A percentile compares a stretch with the other conserved stretches of the same genome.
These are phyloP conservation scores for Pythium grandisporangium DNA, from an alignment of 352 stramenopile species.

Conservation along the genomic window DNA sequence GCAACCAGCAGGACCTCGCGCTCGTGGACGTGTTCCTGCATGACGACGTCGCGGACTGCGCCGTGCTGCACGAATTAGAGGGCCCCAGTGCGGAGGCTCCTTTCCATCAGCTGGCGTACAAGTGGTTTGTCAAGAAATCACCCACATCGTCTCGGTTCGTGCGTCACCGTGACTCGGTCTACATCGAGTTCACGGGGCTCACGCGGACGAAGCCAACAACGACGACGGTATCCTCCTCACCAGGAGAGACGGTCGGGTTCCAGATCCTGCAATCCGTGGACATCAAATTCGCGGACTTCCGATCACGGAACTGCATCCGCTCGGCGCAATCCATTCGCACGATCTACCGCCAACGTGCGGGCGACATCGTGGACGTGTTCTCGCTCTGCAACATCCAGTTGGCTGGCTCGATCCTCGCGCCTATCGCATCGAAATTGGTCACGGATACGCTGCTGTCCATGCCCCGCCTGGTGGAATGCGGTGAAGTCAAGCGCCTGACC, in stretches of 20 bases:
- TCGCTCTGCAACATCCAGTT: slow-evolving; percentile 8
- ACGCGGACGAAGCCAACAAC: slow-evolving; percentile 15
- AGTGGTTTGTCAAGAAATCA: slow-evolving; percentile 20
- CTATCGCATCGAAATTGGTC: slow-evolving; percentile 3
- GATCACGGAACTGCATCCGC: slow-evolving; percentile 17
- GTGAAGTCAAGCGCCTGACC: slow-evolving; percentile 12
- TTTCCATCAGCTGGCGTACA: slow-evolving; percentile 15
- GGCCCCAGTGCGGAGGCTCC: slow-evolving; percentile 7
- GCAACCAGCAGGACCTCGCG: slow-evolving; percentile 6
- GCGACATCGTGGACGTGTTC: slow-evolving; percentile 15
- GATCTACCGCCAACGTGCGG: slow-evolving; percentile 8
- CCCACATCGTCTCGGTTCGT: slow-evolving; percentile 12
- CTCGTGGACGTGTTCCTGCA: slow-evolving; percentile 15
- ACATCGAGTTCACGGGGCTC: slow-evolving; percentile 24
- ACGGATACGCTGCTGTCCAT: slow-evolving; percentile 12
- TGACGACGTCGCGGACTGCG: slow-evolving; percentile 14
- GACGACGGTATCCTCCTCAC: no score
- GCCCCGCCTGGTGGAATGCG: slow-evolving; percentile 10
- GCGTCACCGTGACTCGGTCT: slow-evolving; percentile 33
- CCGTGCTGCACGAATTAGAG: slow-evolving; percentile 12
- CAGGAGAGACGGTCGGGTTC: slow-evolving; percentile 28
- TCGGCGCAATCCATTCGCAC: slow-evolving; percentile 15
- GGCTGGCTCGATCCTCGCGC: slow-evolving; percentile 2
- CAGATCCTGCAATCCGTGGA: slow-evolving; percentile 40
- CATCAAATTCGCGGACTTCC: slow-evolving; percentile 20